Conservation (phyloP, 805 yeast species). For the Schwanniomyces polymorphus region DNA sequence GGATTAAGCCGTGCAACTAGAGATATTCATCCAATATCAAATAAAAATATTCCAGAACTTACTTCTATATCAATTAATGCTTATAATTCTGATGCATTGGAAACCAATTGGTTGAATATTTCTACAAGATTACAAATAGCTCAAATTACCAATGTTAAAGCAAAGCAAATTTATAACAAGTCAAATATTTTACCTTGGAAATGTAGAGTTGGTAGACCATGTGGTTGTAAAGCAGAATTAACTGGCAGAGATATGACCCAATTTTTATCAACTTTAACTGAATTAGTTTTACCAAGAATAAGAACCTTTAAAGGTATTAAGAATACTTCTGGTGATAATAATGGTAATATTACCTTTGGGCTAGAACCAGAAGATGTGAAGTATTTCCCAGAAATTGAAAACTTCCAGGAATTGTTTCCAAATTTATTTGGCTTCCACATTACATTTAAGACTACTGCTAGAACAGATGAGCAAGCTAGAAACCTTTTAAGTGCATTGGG, state of each 20-base stretch:
- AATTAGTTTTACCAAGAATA: conserved; percentile 88
- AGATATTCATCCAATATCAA: conserved; percentile 65
- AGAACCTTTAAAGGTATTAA: conserved; percentile 83
- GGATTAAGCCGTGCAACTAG: conserved; percentile 77
- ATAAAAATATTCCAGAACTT: conserved; percentile 71
- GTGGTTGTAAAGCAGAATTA: conserved; percentile 85
- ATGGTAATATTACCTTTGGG: conserved; percentile 87
- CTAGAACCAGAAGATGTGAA: conserved; percentile 72
- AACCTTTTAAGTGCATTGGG: conserved; percentile 80
- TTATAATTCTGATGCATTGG: conserved; percentile 70
- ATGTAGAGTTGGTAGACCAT: conserved; percentile 80
- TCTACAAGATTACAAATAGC: conserved; percentile 79
- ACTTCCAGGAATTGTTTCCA: conserved; percentile 88
- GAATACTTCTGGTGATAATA: conserved; percentile 74
- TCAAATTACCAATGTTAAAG: conserved; percentile 91
- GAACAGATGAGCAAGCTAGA: conserved; percentile 87
- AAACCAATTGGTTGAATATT: conserved; percentile 69
- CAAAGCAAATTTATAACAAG: conserved; percentile 69
- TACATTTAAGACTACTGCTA: conserved; percentile 83
- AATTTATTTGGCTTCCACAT: conserved; percentile 82
- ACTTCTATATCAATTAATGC: conserved; percentile 71
- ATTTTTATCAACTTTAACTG: conserved; percentile 82
- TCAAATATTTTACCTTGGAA: conserved; percentile 85
- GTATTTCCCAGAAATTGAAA: conserved; percentile 91
- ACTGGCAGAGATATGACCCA: conserved; percentile 82